phyloP scores from a whole-genome alignment of 306 rosid species.

The Prinsepia uniflora region DNA sequence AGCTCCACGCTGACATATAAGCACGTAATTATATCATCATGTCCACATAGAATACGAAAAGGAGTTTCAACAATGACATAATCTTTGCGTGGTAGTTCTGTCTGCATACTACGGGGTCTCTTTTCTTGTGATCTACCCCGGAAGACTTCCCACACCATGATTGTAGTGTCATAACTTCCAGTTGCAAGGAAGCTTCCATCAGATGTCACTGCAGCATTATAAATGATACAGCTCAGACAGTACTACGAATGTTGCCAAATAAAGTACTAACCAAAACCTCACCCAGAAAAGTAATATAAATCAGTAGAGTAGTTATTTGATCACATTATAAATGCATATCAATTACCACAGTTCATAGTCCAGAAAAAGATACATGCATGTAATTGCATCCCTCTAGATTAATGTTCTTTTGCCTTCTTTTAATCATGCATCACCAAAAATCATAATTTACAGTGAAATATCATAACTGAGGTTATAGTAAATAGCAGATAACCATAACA shows the following conservation, averaged over 20 bases:
- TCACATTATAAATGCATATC: conserved; percentile 13
- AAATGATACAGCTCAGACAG: conserved; percentile 6
- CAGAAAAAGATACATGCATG: not conserved
- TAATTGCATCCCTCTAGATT: not conserved
- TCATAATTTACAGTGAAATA: not conserved
- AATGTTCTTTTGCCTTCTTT: not conserved
- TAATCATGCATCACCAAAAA: not conserved
- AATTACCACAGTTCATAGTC: not conserved
- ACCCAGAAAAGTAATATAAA: not conserved
- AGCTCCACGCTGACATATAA: conserved; percentile 82
- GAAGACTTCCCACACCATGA: conserved; percentile 92
- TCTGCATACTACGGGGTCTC: conserved; percentile 60
- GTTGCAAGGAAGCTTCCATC: conserved; percentile 97
- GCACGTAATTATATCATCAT: conserved; percentile 91
- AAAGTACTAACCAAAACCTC: not conserved
- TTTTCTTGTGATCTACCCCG: conserved; percentile 71
- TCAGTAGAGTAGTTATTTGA: not conserved
- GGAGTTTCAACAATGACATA: conserved; percentile 82
- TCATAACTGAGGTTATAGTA: not conserved
- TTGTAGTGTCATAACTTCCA: conserved; percentile 96
- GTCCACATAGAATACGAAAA: conserved; percentile 89
- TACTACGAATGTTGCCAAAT: conserved; percentile 6
- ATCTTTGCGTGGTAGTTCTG: conserved; percentile 77
- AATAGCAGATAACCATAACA: not conserved
- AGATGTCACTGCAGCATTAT: conserved; percentile 76